A percentile compares a stretch with the other conserved stretches of the same genome.
These are phyloP conservation scores for Ophiostoma quercus DNA, from an alignment of 2,329 filamentous ascomycete species.

Conservation along the genomic window DNA sequence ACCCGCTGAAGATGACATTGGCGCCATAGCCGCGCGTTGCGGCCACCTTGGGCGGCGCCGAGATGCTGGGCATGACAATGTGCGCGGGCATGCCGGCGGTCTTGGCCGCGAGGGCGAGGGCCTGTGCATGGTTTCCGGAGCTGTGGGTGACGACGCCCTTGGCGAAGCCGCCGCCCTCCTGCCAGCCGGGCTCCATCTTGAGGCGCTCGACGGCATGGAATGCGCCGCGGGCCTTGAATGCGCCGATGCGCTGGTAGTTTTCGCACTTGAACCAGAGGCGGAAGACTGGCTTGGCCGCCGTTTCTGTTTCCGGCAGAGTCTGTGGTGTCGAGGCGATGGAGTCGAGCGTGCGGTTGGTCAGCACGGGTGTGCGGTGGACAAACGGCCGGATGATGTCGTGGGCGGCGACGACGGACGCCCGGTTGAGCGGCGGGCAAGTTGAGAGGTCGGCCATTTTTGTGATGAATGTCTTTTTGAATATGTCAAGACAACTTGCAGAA, in stretches of 20 bases:
- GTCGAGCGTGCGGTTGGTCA: slow-evolving; percentile 73
- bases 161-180: slow-evolving; percentile 52
- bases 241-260: slow-evolving; percentile 83
- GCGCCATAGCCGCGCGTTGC: slow-evolving; percentile 76
- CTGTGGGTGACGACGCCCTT: slow-evolving; percentile 85
- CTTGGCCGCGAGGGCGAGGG: slow-evolving; percentile 76
- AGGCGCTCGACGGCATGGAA: slow-evolving; percentile 77
- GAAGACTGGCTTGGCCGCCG: slow-evolving; percentile 49
- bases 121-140: slow-evolving; percentile 91
- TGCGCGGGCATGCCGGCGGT: slow-evolving; percentile 70
- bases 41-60: slow-evolving; percentile 78
- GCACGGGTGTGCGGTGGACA: slow-evolving; percentile 77
- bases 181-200: slow-evolving; percentile 55
- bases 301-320: slow-evolving; percentile 15
- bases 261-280: slow-evolving; percentile 92
- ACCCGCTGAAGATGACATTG: slow-evolving; percentile 73
- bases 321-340: slow-evolving; percentile 60
- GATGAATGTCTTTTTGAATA: not conserved
- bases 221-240: slow-evolving; percentile 87
- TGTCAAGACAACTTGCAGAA: no score
- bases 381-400: slow-evolving; percentile 66
- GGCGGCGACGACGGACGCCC: slow-evolving; percentile 65
- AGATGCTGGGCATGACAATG: slow-evolving; percentile 90
- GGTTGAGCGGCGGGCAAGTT: slow-evolving; percentile 61
- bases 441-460: slow-evolving; percentile 48